Conservation (phyloP, 345 rosid species). For the Hibiscus tridactylites region DNA sequence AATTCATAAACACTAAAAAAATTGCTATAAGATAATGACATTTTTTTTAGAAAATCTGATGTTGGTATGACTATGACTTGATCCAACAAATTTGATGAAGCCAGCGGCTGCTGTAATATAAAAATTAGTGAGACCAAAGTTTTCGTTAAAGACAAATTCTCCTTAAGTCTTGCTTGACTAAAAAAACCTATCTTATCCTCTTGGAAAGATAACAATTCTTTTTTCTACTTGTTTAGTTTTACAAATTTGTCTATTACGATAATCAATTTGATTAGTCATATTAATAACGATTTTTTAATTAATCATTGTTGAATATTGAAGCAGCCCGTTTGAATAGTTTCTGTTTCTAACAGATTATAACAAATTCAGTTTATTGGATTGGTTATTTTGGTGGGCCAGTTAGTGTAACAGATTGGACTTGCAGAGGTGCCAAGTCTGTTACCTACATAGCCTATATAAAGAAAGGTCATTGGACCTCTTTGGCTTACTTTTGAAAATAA, state of each 20-base stretch:
- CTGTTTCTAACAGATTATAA: too few relatives aligned
- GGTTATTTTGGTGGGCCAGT: too few relatives aligned
- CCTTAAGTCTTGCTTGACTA: not conserved
- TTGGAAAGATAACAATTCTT: not conserved
- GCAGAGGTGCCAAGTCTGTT: too few relatives aligned
- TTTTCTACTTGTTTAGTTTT: not conserved
- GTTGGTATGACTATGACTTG: not conserved
- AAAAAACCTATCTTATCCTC: not conserved
- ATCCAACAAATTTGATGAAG: not conserved
- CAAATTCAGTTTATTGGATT: too few relatives aligned
- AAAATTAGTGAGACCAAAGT: not conserved
- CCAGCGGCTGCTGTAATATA: not conserved
- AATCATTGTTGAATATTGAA: too few relatives aligned
- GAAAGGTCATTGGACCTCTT: too few relatives aligned
- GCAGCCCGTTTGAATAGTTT: too few relatives aligned
- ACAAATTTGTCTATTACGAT: not conserved
- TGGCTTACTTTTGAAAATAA: too few relatives aligned
- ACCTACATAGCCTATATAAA: too few relatives aligned
- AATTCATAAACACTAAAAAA: not conserved
- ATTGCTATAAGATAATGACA: too few relatives aligned
- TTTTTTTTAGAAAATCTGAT: not conserved
- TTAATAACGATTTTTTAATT: not conserved
- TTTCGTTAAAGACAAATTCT: not conserved
- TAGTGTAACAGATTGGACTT: too few relatives aligned
- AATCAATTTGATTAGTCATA: not conserved